These are phyloP conservation scores for Tubosaeta sp. DNA, from an alignment of 768 basidiomycete genomes.

Conservation along the genomic window DNA sequence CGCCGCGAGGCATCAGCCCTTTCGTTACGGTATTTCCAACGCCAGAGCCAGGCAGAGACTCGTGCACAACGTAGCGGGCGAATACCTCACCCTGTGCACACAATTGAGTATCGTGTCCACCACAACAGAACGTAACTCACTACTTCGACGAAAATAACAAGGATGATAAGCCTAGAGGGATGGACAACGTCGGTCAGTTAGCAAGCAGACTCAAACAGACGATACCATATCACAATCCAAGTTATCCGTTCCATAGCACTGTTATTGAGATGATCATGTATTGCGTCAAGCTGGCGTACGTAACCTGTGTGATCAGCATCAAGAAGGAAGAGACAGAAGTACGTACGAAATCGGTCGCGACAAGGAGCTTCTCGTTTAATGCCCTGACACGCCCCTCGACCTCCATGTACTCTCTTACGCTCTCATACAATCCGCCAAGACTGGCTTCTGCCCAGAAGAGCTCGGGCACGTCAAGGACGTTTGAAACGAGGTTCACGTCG, in stretches of 20 bases:
- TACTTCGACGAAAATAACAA: slow-evolving; percentile 84
- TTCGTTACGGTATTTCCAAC: slow-evolving; percentile 3
- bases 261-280: slow-evolving; percentile 91
- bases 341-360: slow-evolving; percentile 85
- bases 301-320: not conserved
- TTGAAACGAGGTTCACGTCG: slow-evolving; percentile 88
- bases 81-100: slow-evolving; percentile 67
- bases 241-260: slow-evolving; percentile 90
- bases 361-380: slow-evolving; percentile 82
- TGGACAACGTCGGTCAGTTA: slow-evolving; percentile 20
- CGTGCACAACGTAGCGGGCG: slow-evolving; percentile 69
- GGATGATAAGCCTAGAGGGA: slow-evolving; percentile 73
- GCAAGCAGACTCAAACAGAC: slow-evolving; percentile 42
- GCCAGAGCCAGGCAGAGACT: slow-evolving; percentile 2
- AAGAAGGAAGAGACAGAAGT: not conserved
- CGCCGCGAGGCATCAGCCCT: slow-evolving; percentile 23
- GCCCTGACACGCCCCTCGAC: slow-evolving; percentile 78
- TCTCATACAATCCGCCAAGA: slow-evolving; percentile 83
- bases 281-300: slow-evolving; percentile 69
- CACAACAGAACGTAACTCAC: slow-evolving; percentile 36
- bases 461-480: slow-evolving; percentile 90
- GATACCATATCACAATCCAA: slow-evolving; percentile 65
- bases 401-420: slow-evolving; percentile 93
- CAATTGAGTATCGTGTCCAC: not conserved
- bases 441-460: slow-evolving; percentile 95